Evolutionary conservation across 2,329 filamentous ascomycete genomes (phyloP).

Genomic region (Amauroascus verrucosus): DNA sequence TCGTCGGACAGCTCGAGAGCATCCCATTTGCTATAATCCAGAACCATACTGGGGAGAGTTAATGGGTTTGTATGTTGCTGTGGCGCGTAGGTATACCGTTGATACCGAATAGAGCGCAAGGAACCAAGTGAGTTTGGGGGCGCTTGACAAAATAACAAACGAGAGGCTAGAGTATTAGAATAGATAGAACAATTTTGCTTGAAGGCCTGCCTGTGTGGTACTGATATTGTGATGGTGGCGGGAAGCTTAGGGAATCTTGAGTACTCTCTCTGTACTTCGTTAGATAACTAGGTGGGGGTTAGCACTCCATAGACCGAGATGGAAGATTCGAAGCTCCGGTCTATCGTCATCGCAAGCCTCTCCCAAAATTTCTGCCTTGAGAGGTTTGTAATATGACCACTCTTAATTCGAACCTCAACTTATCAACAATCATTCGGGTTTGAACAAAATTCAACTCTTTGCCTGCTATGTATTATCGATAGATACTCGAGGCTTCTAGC

Average conservation of each 20-base stretch:
- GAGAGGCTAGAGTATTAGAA: neutral
- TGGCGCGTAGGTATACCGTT: neutral
- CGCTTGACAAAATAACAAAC: neutral
- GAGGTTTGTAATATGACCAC: neutral
- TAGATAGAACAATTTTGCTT: neutral
- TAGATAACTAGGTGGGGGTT: neutral
- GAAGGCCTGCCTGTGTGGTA: neutral
- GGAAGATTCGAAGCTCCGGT: slow-evolving; percentile 9
- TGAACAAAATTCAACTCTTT: neutral
- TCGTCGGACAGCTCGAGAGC: slow-evolving; percentile 95
- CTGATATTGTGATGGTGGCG: neutral
- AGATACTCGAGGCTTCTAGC: neutral
- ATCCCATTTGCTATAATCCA: slow-evolving; percentile 59
- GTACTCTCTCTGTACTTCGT: too few relatives aligned
- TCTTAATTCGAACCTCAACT: neutral
- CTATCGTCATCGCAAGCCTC: slow-evolving; percentile 4
- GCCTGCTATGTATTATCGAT: slow-evolving; percentile 1
- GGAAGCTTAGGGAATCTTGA: neutral
- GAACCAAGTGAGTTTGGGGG: too few relatives aligned
- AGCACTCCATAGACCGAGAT: neutral
- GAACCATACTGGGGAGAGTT: slow-evolving; percentile 35
- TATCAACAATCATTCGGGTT: neutral
- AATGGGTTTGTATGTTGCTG: neutral
- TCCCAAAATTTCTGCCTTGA: neutral
- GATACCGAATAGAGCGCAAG: too few relatives aligned